Evolutionary conservation across 305 asterid species (phyloP).

Genomic region (Monarda citriodora): DNA sequence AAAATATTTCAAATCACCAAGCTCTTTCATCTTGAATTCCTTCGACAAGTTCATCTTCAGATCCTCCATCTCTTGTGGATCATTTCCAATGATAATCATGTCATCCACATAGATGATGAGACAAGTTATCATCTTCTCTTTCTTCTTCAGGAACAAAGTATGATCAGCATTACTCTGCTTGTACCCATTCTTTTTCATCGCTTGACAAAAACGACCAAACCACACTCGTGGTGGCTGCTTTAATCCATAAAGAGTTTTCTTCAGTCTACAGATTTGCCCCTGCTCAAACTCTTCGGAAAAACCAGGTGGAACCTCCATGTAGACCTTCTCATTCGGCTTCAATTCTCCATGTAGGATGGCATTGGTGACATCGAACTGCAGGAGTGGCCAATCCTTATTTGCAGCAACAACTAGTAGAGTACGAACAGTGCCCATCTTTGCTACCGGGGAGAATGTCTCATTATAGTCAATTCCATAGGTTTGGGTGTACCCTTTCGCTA

Average conservation of each 20-base stretch:
- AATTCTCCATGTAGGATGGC: neutral
- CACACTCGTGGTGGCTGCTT: neutral
- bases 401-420: neutral
- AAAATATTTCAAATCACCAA: neutral
- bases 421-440: neutral
- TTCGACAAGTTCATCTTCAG: neutral
- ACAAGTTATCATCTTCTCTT: neutral
- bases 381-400: neutral
- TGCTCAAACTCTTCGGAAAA: neutral
- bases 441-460: neutral
- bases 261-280: neutral
- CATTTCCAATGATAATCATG: neutral
- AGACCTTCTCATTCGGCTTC: neutral
- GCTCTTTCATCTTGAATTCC: neutral
- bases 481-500: neutral
- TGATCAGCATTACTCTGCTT: neutral
- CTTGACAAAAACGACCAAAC: neutral
- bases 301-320: neutral
- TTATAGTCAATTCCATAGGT: neutral
- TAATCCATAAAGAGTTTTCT: neutral
- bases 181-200: neutral
- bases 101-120: neutral
- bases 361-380: neutral
- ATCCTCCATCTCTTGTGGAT: neutral
- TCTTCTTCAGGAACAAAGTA: neutral